Evolutionary conservation across 805 yeast genomes (phyloP).

Genomic region (Metschnikowia amazonensis): DNA sequence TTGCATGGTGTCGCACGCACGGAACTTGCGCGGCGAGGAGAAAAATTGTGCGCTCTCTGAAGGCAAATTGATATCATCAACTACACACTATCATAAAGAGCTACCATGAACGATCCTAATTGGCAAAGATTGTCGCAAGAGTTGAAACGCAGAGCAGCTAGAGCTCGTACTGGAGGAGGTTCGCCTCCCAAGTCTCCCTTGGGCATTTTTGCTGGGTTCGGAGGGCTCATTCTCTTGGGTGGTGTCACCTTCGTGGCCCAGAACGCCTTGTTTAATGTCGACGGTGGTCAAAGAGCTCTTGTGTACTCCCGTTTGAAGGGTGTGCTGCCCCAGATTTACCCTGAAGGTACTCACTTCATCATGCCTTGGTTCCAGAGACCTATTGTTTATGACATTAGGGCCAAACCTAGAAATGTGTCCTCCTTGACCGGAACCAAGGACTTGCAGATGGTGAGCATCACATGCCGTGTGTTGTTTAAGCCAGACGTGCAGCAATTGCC

Average conservation of each 20-base stretch:
- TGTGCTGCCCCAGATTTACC: slow-evolving; percentile 73
- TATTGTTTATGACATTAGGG: slow-evolving; percentile 84
- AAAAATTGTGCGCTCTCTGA: slow-evolving; percentile 4
- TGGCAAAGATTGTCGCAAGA: slow-evolving; percentile 42
- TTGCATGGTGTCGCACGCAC: background rate
- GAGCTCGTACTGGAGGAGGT: slow-evolving; percentile 23
- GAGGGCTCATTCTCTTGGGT: slow-evolving; percentile 39
- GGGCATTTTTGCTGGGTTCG: slow-evolving; percentile 40
- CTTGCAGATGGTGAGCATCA: slow-evolving; percentile 97
- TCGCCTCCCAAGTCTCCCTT: slow-evolving; percentile 34
- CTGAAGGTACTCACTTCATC: slow-evolving; percentile 92
- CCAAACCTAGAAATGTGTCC: slow-evolving; percentile 90
- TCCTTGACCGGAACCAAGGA: slow-evolving; percentile 97
- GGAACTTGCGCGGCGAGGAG: slow-evolving; percentile 6
- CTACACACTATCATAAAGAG: background rate
- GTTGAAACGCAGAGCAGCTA: slow-evolving; percentile 34
- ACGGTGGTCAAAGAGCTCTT: slow-evolving; percentile 98
- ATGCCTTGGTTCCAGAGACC: slow-evolving; percentile 96
- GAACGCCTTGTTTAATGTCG: slow-evolving; percentile 54
- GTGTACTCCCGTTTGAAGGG: slow-evolving; percentile 86
- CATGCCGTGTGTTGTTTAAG: slow-evolving; percentile 94
- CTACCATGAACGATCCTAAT: slow-evolving; percentile 35
- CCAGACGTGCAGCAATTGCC: slow-evolving; percentile 82
- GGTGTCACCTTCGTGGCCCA: slow-evolving; percentile 40
- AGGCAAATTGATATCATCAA: background rate